phyloP scores from a whole-genome alignment of 495 filamentous ascomycete genomes.

The Cryomyces minteri region DNA sequence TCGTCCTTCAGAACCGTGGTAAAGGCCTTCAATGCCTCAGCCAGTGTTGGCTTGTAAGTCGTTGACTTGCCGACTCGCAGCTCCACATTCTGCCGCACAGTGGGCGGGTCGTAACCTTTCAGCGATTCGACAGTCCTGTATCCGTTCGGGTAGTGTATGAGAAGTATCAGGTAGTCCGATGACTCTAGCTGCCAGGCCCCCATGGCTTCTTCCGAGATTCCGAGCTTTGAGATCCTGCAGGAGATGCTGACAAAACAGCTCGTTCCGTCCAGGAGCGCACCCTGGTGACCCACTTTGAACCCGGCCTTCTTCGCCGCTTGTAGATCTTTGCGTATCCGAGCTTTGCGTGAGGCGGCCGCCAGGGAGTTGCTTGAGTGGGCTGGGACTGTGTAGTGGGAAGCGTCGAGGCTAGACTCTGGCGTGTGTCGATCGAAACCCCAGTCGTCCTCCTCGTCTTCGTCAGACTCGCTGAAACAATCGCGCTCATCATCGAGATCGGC shows the following conservation, averaged over 20 bases:
- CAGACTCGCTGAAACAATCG: slow-evolving; percentile 6
- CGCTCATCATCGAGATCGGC: slow-evolving; percentile 1
- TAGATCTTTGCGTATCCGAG: slow-evolving; percentile 41
- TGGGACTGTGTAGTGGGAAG: background rate
- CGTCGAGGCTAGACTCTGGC: background rate
- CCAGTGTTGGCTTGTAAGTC: slow-evolving; percentile 33
- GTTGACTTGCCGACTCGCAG: slow-evolving; percentile 33
- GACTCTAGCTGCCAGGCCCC: slow-evolving; percentile 56
- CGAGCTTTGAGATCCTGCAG: slow-evolving; percentile 47
- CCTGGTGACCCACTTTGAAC: slow-evolving; percentile 53
- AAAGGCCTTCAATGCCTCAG: slow-evolving; percentile 35
- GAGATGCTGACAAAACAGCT: slow-evolving; percentile 42
- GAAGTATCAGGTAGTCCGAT: slow-evolving; percentile 54
- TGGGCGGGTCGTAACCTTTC: slow-evolving; percentile 8
- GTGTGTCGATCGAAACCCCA: slow-evolving; percentile 2
- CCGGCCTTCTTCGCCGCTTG: slow-evolving; percentile 40
- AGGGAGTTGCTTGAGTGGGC: background rate
- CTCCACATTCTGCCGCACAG: slow-evolving; percentile 13
- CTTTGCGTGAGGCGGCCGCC: background rate
- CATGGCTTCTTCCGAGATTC: slow-evolving; percentile 57
- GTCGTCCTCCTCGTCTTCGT: slow-evolving; percentile 13
- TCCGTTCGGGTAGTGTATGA: slow-evolving; percentile 43
- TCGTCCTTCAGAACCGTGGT: slow-evolving; percentile 6
- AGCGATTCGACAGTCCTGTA: slow-evolving; percentile 40
- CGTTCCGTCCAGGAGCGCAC: slow-evolving; percentile 22